A percentile compares a stretch with the other conserved stretches of the same genome.
Evolutionary conservation across 2,329 filamentous ascomycete genomes (phyloP).

Genomic region (Claviceps sp.): DNA sequence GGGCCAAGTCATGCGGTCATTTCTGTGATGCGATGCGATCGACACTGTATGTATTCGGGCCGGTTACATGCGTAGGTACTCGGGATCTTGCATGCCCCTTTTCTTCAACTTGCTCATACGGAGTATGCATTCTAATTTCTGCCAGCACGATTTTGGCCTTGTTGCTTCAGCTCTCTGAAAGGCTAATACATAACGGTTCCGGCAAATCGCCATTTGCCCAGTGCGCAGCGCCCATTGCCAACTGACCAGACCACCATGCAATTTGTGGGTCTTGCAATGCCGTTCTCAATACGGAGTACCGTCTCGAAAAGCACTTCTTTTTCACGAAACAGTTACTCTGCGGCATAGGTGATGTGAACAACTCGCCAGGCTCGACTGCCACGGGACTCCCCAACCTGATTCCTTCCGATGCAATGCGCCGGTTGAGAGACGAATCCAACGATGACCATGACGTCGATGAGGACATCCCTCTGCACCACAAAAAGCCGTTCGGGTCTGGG

Average conservation of each 20-base stretch:
- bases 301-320: neutral
- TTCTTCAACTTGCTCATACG: no score
- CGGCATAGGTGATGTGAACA: neutral
- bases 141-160: no score
- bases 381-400: neutral
- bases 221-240: no score
- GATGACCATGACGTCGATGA: constrained; percentile 21
- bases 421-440: constrained; percentile 13
- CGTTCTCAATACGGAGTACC: no score
- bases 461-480: constrained; percentile 38
- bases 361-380: neutral
- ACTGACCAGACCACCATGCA: no score
- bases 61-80: constrained; percentile 36
- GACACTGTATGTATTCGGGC: constrained; percentile 36
- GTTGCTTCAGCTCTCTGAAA: no score
- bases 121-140: no score
- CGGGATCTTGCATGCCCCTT: constrained; percentile 28
- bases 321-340: neutral
- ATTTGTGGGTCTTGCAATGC: no score
- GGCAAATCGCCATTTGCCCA: no score
- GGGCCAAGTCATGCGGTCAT: constrained; percentile 36
- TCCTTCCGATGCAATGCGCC: constrained; percentile 13
- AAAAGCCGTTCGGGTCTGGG: constrained; percentile 41
- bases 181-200: no score
- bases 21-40: constrained; percentile 38